Base-by-base conservation (phyloP, 176 grass and related monocot species). In the Triticum timopheevii region DNA sequence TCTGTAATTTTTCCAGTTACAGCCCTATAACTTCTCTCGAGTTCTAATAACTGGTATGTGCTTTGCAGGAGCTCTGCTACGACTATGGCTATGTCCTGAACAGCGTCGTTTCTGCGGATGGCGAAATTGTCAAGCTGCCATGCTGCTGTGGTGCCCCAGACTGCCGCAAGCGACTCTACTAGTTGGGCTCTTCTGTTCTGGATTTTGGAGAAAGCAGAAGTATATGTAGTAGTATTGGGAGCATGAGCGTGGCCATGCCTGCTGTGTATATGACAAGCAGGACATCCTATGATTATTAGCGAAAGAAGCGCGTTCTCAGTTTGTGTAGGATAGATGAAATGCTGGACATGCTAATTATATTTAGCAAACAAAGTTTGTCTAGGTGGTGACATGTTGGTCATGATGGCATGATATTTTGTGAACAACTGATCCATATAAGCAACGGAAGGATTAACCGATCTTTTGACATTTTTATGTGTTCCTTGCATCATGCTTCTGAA, bases 11-110 rank as follows among this genome's bases (percentile, higher is more conserved):
- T 13, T 70, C 8, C 12, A 52, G 58, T 49, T 20, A 33, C 45
- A 23, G 11, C 15, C 25, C n/a, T 68, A 36, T 65, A 19, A 12
- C 42, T 67, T 67, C 15, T 80, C 50, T 30, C 3, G 19, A 36
- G 11, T 58, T 10, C 8, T 75, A 63, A 87, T 75, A 63, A 87
- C 27, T 52, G 25, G 22, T 34, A 7, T 89, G 16, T 83, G 7
- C 22, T 61, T 68, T 89, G 63, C 52, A 95, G 94, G 91, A 95
- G 73, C 87, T 96, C 30, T 91, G 89, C 6, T 96, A 93, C 35
- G 91, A 93, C 31, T 93, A 96, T 1, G 94, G 94, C 36, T 96
- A 93, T 83, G 73, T 54, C 63, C 81, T 93, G 89, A 87, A 96
- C 80, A 96, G 91, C 44, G 91, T 93, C 5, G 89, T 96, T 78